Evolutionary conservation across 1,284 basidiomycete species (phyloP), one percentile per base, ranked within the genome.

Genomic region (Cutaneotrichosporon daszewskae): DNA sequence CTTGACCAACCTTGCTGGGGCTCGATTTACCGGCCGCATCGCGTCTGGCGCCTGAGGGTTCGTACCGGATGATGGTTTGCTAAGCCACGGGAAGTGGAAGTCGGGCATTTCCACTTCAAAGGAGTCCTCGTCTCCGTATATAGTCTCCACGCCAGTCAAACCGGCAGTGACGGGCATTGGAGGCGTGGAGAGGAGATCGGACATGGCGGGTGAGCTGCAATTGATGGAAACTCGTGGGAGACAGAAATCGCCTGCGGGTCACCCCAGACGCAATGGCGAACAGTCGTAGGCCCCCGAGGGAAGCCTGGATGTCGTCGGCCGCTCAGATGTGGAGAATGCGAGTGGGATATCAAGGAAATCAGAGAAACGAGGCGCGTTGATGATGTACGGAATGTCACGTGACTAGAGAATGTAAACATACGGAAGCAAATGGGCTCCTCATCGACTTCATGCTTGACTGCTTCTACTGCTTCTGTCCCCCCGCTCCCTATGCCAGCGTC

Each of bases 21-120:
- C n/a, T n/a, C n/a, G n/a, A n/a, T n/a, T n/a, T n/a, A n/a, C n/a
- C n/a, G n/a, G n/a, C n/a, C n/a, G n/a, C n/a, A n/a, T n/a, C n/a
- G n/a, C n/a, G n/a, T n/a, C n/a, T n/a, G n/a, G n/a, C n/a, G n/a
- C n/a, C n/a, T n/a, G n/a, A n/a, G n/a, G n/a, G n/a, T n/a, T n/a
- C n/a, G n/a, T n/a, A n/a, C n/a, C n/a, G n/a, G n/a, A n/a, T n/a
- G n/a, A n/a, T n/a, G n/a, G 28, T 22, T 24, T 37, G 14, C 33
- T 26, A 4, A 42, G 53, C 58, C 60, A 67, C 26, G 64, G 59
- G 34, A 60, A 67, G 35, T 67, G 58, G 26, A 67, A 65, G 43
- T 65, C 60, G 1, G 64, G 64, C 9, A 58, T 43, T 17, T 50
- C 43, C 26, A 64, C 52, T 3, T 64, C 58, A 18, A 64, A 59